phyloP scores from a whole-genome alignment of 2,329 filamentous ascomycete genomes.

The Colletotrichum sp. region DNA sequence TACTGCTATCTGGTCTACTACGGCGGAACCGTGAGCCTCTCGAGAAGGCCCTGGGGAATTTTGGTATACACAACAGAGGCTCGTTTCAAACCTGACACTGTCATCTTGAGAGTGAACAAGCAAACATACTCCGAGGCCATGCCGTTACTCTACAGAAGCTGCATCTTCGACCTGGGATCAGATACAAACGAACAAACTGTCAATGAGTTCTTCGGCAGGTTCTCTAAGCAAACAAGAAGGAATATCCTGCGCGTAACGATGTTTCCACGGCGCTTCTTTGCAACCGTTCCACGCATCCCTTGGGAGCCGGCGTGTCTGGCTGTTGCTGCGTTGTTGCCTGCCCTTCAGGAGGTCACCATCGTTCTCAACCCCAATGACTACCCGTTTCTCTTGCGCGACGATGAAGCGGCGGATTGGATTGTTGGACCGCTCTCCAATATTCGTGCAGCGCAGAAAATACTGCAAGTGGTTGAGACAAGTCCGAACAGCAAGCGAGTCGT shows the following conservation, averaged over 20 bases:
- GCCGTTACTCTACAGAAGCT: neutral
- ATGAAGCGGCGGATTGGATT: neutral
- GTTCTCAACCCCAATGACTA: neutral
- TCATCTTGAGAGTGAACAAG: neutral
- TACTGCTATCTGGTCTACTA: neutral
- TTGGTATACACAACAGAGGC: neutral
- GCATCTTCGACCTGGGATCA: neutral
- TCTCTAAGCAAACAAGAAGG: neutral
- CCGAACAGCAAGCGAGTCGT: neutral
- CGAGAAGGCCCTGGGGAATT: rapidly evolving
- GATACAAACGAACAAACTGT: neutral
- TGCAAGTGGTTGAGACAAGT: neutral
- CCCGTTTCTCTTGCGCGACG: neutral
- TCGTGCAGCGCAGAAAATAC: neutral
- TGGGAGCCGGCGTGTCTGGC: neutral
- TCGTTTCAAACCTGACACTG: neutral
- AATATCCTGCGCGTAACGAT: neutral
- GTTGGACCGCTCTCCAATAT: neutral
- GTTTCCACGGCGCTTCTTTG: neutral
- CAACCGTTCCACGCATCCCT: neutral
- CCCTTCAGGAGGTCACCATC: neutral
- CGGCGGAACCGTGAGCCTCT: neutral
- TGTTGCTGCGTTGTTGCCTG: neutral
- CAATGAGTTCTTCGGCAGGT: neutral
- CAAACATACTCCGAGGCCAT: neutral